Evolutionary conservation across 2,329 filamentous ascomycete species (phyloP).

Genomic region (Xylaria digitata): DNA sequence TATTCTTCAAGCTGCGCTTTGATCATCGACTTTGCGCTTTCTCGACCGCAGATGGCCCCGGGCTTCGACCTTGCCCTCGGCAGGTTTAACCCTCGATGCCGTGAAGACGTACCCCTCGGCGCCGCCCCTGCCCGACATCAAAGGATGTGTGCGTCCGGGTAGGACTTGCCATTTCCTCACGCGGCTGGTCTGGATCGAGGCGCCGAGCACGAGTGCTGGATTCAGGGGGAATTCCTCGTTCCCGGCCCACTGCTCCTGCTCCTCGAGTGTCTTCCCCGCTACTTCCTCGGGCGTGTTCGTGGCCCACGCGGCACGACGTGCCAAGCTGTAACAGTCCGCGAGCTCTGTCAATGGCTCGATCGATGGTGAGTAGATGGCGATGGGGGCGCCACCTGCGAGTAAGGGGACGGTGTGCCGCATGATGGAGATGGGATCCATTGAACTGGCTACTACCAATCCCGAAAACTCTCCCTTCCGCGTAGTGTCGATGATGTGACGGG

Average conservation of each 20-base stretch:
- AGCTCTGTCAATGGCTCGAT: conserved; percentile 82
- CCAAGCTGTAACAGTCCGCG: conserved; percentile 85
- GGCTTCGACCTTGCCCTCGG: conserved; percentile 82
- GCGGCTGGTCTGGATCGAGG: conserved; percentile 82
- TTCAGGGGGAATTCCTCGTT: conserved; percentile 86
- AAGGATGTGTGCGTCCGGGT: conserved; percentile 88
- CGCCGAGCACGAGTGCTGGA: conserved; percentile 82
- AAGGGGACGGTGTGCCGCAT: conserved; percentile 81
- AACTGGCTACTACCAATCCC: conserved; percentile 82
- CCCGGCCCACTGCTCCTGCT: conserved; percentile 68
- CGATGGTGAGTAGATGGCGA: conserved; percentile 85
- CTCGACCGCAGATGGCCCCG: conserved; percentile 81
- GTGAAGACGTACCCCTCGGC: conserved; percentile 93
- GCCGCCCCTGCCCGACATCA: conserved; percentile 90
- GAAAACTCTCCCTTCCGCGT: conserved; percentile 82
- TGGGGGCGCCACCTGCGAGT: conserved; percentile 81
- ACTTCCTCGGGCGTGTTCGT: conserved; percentile 61
- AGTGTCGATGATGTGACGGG: conserved; percentile 77
- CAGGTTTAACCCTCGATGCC: conserved; percentile 81
- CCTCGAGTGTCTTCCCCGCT: conserved; percentile 57
- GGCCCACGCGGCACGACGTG: conserved; percentile 80
- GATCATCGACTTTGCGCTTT: conserved; percentile 61
- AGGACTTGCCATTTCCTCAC: conserved; percentile 89
- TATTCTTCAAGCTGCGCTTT: conserved; percentile 12
- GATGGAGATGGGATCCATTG: conserved; percentile 83